A percentile compares a stretch with the other conserved stretches of the same genome.
phyloP scores from a whole-genome alignment of 2,329 filamentous ascomycete species.

The Aureobasidium sp. region DNA sequence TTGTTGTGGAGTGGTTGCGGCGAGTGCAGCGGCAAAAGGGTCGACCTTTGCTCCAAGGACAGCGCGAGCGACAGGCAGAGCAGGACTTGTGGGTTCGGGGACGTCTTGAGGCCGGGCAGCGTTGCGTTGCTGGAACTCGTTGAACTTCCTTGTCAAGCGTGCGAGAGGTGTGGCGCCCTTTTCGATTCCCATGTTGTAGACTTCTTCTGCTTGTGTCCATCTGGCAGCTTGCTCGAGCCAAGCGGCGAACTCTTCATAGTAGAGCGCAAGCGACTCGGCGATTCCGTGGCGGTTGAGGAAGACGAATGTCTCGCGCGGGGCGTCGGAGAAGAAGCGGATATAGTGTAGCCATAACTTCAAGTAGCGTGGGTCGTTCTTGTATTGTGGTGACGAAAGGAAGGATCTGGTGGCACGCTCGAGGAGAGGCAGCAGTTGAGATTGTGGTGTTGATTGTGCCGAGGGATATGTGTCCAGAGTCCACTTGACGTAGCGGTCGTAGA shows the following conservation, averaged over 20 bases:
- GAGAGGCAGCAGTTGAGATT: constrained; percentile 80
- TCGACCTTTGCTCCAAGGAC: constrained; percentile 80
- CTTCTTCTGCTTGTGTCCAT: constrained; percentile 87
- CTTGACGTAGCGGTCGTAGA: constrained; percentile 93
- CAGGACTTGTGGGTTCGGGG: constrained; percentile 70
- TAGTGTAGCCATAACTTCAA: constrained; percentile 91
- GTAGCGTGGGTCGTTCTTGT: constrained; percentile 92
- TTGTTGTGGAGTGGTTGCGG: constrained; percentile 58
- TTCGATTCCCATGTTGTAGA: constrained; percentile 84
- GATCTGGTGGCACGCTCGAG: constrained; percentile 88
- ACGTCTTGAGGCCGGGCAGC: constrained; percentile 55
- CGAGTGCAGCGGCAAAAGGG: constrained; percentile 56
- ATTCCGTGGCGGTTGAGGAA: constrained; percentile 84
- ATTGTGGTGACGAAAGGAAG: constrained; percentile 76
- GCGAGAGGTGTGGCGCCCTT: constrained; percentile 75
- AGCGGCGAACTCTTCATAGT: constrained; percentile 92
- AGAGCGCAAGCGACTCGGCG: constrained; percentile 78
- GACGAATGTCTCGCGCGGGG: constrained; percentile 85
- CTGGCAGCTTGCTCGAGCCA: constrained; percentile 80
- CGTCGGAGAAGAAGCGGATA: constrained; percentile 83
- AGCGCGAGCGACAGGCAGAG: constrained; percentile 71
- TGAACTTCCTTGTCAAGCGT: constrained; percentile 78
- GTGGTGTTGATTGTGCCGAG: constrained; percentile 79
- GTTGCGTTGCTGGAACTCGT: constrained; percentile 76
- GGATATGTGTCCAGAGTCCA: constrained; percentile 96